These are phyloP conservation scores for Trichophyton rubrum DNA, from an alignment of 2,329 filamentous ascomycete genomes.

Conservation along the genomic window DNA sequence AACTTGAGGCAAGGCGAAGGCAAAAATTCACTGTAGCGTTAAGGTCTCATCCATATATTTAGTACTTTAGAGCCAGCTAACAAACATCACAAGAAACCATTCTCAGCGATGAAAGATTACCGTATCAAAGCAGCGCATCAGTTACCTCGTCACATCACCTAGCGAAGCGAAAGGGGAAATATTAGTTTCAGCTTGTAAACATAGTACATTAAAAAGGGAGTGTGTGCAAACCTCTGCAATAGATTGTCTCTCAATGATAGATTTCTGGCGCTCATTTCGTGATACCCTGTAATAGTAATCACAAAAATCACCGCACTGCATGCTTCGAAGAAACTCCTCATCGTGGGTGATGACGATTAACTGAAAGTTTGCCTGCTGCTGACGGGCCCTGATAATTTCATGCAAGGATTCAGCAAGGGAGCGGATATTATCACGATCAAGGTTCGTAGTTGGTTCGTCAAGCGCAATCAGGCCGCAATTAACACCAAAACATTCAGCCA, in stretches of 20 bases:
- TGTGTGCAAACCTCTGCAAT: slow-evolving; percentile 35
- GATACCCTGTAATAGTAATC: slow-evolving; percentile 84
- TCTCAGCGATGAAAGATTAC: not conserved
- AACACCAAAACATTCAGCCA: slow-evolving; percentile 91
- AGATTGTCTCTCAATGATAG: slow-evolving; percentile 58
- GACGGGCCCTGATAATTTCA: slow-evolving; percentile 70
- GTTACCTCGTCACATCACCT: not conserved
- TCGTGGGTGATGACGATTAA: slow-evolving; percentile 98
- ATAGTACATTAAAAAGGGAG: not conserved
- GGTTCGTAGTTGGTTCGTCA: slow-evolving; percentile 94
- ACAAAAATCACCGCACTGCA: slow-evolving; percentile 87
- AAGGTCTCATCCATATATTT: too few relatives aligned
- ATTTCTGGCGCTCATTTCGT: slow-evolving; percentile 74
- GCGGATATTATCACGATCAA: slow-evolving; percentile 89
- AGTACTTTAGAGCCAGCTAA: too few relatives aligned
- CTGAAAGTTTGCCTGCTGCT: slow-evolving; percentile 88
- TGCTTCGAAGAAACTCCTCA: slow-evolving; percentile 84
- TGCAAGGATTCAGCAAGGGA: slow-evolving; percentile 74
- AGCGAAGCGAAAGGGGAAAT: too few relatives aligned
- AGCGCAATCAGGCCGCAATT: slow-evolving; percentile 94
- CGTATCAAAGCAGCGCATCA: not conserved
- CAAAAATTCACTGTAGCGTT: too few relatives aligned
- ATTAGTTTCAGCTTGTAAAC: not conserved
- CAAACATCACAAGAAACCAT: too few relatives aligned
- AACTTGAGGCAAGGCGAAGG: too few relatives aligned